These are phyloP conservation scores for Globisporangium yorkense DNA, from an alignment of 352 stramenopile species.

Conservation along the genomic window DNA sequence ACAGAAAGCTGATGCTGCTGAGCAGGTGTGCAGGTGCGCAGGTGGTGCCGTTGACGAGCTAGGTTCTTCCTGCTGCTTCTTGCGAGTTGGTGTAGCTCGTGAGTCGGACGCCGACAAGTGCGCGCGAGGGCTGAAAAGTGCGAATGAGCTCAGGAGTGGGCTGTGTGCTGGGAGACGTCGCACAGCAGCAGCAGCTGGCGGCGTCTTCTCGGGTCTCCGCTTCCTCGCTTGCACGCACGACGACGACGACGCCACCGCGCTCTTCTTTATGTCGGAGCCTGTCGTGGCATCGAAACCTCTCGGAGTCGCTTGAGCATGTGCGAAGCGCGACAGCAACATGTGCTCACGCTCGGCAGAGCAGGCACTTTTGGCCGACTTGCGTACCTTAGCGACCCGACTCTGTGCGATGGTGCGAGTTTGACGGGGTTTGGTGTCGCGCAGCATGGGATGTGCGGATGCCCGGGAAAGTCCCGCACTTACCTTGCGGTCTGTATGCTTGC, in stretches of 20 bases:
- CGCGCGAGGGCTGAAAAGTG: not conserved
- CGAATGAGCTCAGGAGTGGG: not conserved
- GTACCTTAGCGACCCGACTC: not conserved
- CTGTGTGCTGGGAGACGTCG: not conserved
- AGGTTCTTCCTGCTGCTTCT: not conserved
- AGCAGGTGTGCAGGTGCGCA: not conserved
- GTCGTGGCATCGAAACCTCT: too few relatives aligned
- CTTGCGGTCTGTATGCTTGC: too few relatives aligned
- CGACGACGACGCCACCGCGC: too few relatives aligned
- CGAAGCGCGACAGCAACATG: too few relatives aligned
- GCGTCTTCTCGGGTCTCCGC: not conserved
- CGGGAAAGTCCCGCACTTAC: too few relatives aligned
- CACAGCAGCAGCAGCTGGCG: not conserved
- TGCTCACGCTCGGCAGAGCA: too few relatives aligned
- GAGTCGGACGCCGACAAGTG: not conserved
- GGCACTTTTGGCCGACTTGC: not conserved
- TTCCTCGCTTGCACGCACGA: too few relatives aligned
- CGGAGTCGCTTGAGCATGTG: too few relatives aligned
- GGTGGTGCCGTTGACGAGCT: not conserved
- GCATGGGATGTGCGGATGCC: too few relatives aligned
- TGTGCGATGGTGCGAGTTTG: not conserved
- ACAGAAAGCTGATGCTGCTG: not conserved
- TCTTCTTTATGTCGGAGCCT: too few relatives aligned
- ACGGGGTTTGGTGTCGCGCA: not conserved
- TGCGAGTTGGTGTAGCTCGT: too few relatives aligned